A percentile compares a stretch with the other conserved stretches of the same genome.
Evolutionary conservation across 306 rosid genomes (phyloP).

Genomic region (Cucurbita moschata): DNA sequence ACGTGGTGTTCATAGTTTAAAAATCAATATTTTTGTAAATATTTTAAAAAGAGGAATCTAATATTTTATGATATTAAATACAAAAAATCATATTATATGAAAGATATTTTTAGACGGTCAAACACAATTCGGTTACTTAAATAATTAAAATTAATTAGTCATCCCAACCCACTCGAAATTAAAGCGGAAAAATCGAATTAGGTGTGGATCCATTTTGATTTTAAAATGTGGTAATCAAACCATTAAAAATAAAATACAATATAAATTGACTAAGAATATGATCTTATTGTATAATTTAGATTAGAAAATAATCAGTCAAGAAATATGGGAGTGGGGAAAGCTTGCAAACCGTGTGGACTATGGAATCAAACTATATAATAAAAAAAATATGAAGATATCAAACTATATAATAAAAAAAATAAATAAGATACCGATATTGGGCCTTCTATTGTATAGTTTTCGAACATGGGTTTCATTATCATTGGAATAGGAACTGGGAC

Average conservation of each 20-base stretch:
- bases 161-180: neutral
- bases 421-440: neutral
- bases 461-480: constrained; percentile 1
- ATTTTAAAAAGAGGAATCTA: neutral
- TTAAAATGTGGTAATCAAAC: neutral
- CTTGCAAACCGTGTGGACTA: neutral
- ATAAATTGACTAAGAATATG: neutral
- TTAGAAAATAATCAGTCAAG: neutral
- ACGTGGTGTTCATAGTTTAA: too few species aligned
- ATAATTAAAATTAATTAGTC: neutral
- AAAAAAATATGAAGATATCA: neutral
- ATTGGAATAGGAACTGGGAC: neutral
- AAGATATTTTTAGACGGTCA: neutral
- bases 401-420: too few species aligned
- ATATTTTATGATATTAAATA: neutral
- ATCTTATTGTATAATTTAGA: neutral
- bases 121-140: neutral
- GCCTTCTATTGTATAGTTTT: neutral
- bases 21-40: too few species aligned
- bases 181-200: neutral
- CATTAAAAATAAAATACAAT: neutral
- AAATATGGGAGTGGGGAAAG: neutral
- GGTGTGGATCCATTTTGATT: neutral
- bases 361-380: neutral
- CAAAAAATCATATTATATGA: neutral